Evolutionary conservation across 2,329 filamentous ascomycete genomes (phyloP).

Genomic region (Teratosphaeria pseudoeucalypti): DNA sequence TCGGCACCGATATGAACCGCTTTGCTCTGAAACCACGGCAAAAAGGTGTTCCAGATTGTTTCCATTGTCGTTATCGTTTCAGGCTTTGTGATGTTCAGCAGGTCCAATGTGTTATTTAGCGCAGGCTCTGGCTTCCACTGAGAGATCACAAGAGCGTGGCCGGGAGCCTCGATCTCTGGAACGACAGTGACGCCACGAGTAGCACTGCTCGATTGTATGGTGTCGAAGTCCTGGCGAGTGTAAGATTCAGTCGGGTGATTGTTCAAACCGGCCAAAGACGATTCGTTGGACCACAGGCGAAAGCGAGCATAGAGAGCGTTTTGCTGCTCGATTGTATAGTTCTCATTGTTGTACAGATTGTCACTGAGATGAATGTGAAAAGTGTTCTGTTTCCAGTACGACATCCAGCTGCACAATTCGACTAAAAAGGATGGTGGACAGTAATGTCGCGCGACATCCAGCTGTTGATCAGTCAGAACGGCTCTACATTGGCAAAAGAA

Average conservation of each 20-base stretch:
- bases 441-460: conserved; percentile 47
- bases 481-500: not conserved
- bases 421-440: conserved; percentile 45
- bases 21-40: conserved; percentile 48
- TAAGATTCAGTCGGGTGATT: conserved; percentile 47
- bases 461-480: conserved; percentile 11
- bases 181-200: conserved; percentile 47
- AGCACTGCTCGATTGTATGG: conserved; percentile 44
- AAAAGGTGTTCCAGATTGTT: conserved; percentile 42
- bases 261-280: conserved; percentile 40
- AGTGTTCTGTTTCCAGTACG: conserved; percentile 51
- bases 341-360: conserved; percentile 43
- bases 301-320: conserved; percentile 46
- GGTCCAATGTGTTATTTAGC: conserved; percentile 35
- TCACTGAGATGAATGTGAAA: conserved; percentile 51
- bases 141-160: conserved; percentile 46
- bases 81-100: conserved; percentile 47
- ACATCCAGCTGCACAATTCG: conserved; percentile 51
- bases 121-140: conserved; percentile 51
- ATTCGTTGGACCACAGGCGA: conserved; percentile 41
- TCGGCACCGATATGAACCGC: conserved; percentile 48
- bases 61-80: conserved; percentile 45
- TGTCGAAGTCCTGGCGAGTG: conserved; percentile 40
- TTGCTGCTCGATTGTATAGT: conserved; percentile 39
- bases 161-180: conserved; percentile 51